Evolutionary conservation across 2,329 filamentous ascomycete species (phyloP), one percentile per base, ranked within the genome.

Genomic region (Xylaria hypoxylon): DNA sequence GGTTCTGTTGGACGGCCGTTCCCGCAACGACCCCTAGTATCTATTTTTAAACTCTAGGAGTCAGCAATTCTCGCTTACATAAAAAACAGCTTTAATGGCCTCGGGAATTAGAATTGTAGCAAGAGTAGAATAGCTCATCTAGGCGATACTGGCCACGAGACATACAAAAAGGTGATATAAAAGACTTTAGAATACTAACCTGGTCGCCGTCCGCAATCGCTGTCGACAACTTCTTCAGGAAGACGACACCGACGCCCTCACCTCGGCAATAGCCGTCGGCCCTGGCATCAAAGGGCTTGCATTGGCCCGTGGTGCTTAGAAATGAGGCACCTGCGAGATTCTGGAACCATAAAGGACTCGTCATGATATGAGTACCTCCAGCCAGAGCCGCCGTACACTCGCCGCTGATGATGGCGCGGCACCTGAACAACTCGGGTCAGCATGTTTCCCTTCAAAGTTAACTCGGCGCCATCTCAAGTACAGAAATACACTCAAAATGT

Each of bases 261-360:
- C 80, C 85, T 2, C 85, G 77, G 11, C 81, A 85, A 65, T 87
- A 88, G 0, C 86, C 86, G 64, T 85, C 80, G 0, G 80, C 84
- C 2, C 70, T 67, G 1, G 73, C 66, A 59, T 84, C 82, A 56
- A 79, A 82, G 1, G 74, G 72, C 50, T 77, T 72, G 48, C 68
- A 76, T 10, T 68, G 70, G 2, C 74, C 72, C 2, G 70, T 73
- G 1, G 73, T 67, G 48, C 72, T 75, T 10, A 77, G 62, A 45
- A 79, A 77, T n/a, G 61, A 65, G 4, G 68, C 75, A 0, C 44
- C 71, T 6, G 72, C 59, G 6, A 76, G 57, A 57, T 73, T 70
- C 17, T 76, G 75, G n/a, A 68, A 67, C 55, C 58, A 67, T 6
- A 72, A 38, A 1, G 71, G 67, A 10, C 51, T 70, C 0, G 75